These are phyloP conservation scores for Diaporthe sp. DNA, from an alignment of 2,329 filamentous ascomycete species.

Conservation along the genomic window DNA sequence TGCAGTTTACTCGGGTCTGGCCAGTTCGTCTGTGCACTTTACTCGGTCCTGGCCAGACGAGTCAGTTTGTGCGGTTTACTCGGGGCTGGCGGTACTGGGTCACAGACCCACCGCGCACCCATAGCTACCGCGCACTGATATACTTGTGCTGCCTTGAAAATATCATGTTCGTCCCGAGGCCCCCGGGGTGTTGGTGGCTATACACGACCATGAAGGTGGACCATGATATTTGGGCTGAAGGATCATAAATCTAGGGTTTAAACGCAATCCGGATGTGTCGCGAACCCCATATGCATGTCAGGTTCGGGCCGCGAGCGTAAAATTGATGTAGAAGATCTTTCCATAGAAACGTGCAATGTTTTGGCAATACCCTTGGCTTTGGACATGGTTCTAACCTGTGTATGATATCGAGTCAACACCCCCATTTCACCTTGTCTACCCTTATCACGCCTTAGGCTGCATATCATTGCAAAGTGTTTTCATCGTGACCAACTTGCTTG, in stretches of 20 bases:
- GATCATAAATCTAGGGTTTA: slow-evolving; percentile 1
- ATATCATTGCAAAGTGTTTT: not conserved
- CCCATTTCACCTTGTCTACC: not conserved
- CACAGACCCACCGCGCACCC: not conserved
- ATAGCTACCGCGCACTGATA: not conserved
- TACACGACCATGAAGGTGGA: not conserved
- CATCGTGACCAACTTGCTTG: not conserved
- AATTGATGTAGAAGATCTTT: not conserved
- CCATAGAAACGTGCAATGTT: not conserved
- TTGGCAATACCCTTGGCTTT: not conserved
- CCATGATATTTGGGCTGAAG: not conserved
- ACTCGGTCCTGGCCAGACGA: not conserved
- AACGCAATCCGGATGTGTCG: not conserved
- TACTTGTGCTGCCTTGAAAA: slow-evolving; percentile 6
- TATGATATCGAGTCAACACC: not conserved
- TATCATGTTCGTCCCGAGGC: not conserved
- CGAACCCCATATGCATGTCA: not conserved
- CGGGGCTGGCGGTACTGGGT: not conserved
- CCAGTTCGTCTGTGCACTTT: not conserved
- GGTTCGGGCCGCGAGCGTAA: not conserved
- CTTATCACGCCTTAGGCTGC: not conserved
- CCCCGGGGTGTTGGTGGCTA: not conserved
- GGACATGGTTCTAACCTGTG: not conserved
- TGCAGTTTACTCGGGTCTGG: not conserved
- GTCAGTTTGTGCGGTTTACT: not conserved